Base-by-base conservation (phyloP, 2,329 filamentous ascomycete species). In the Colletotrichum cereale region DNA sequence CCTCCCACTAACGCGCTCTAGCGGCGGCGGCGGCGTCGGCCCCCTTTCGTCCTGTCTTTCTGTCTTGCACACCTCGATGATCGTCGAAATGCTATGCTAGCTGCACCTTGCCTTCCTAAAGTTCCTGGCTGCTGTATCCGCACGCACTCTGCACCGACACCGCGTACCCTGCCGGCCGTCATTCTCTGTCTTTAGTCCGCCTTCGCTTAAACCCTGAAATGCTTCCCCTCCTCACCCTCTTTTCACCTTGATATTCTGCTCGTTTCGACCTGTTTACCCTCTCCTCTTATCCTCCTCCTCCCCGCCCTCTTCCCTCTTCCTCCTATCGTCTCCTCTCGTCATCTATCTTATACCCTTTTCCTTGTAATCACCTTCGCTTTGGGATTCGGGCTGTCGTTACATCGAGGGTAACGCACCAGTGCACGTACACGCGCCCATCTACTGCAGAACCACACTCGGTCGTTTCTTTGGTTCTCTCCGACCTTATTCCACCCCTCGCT, bases 121-220 rank as follows among this genome's bases (percentile, higher is more conserved):
- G 42, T n/a, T 38, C 36, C 36, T 38, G 36, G 36, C 36, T 42
- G 29, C 56, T 31, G 40, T 47, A 40, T 60, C 40, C 56, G 42
- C 40, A 38, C 56, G 8, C 16, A 14, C 38, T 60, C 42, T 16
- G 29, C 36, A 50, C 31, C 57, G 29, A 48, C 53, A 42, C 42
- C 38, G 26, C n/a, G n/a, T 42, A 52, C 66, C 68, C 47, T 68
- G 60, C 58, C 57, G 56, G 67, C 68, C 57, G 56, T 71, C 64
- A 62, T 57, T 67, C 57, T 56, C 58, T 58, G 61, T 44, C 47
- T 52, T 62, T 52, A 31, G 29, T 26, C 67, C 58, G 68, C 58
- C 65, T 73, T 71, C 63, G 67, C 68, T 64, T 50, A 67, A 73
- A 64, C 63, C 67, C 71, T 67, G 68, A 64, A 55, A 58, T 67